Base-by-base conservation (phyloP, 2,329 filamentous ascomycete species). In the Pseudogymnoascus sp. region DNA sequence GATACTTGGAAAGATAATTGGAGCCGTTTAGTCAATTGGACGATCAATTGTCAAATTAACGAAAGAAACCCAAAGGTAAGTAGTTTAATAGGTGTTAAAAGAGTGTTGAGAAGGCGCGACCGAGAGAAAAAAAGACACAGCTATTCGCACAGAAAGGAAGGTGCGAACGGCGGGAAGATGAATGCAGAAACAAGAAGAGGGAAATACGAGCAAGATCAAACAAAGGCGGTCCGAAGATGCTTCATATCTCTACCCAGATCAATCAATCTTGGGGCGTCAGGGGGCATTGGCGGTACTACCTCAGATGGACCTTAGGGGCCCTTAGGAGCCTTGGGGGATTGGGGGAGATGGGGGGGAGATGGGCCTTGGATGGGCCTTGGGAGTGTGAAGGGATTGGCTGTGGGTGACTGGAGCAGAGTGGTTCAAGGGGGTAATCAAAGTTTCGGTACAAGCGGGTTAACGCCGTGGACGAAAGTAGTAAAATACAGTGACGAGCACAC, bases 151-250 rank as follows among this genome's bases (percentile, higher is more conserved):
- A 14, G 48, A 54, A 31, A 54, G 25, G 48, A 54, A 54, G 48
- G 48, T 54, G 48, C 48, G 48, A 54, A 31, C 48, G 25, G 25
- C 8, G 3, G 14, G n/a, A 54, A 31, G 25, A 11, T 54, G 48
- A 31, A 54, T 31, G 31, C 48, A 54, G 25, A 54, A 25, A 31
- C 25, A 54, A 16, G 25, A 31, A 25, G 48, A 31, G 25, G 21
- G 48, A 54, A 54, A 54, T 54, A 54, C 48, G 48, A 54, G 48
- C 48, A 28, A 54, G 48, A 54, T 54, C 48, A 54, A 54, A 54
- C 48, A 54, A 54, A 54, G 48, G 48, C 23, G 23, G 48, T 54
- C 48, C 25, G 48, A 28, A 25, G 48, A 54, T 54, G 48, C 48
- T 54, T 54, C 48, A 54, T 54, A 54, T 54, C 48, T 54, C 14